These are phyloP conservation scores for Fagopyrum tataricum DNA, from an alignment of 148 eudicot species.

Conservation along the genomic window DNA sequence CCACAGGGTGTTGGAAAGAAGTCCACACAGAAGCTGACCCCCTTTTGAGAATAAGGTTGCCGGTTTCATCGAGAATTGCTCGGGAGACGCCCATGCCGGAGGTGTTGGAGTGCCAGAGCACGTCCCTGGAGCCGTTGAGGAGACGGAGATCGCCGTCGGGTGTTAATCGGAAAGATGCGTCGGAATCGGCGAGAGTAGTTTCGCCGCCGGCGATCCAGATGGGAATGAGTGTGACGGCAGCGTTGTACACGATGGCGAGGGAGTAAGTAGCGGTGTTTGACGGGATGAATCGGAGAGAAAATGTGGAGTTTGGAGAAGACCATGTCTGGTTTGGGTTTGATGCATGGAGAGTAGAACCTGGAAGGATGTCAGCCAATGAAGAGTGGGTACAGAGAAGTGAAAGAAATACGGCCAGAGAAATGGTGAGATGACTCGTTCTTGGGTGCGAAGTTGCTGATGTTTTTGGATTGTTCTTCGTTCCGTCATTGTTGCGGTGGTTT, in stretches of 20 bases:
- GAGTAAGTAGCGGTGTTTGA: constrained; percentile 22
- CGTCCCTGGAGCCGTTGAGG: constrained; percentile 20
- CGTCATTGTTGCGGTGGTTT: neutral
- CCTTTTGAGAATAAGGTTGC: constrained; percentile 51
- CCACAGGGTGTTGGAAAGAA: constrained; percentile 62
- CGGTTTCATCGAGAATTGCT: constrained; percentile 46
- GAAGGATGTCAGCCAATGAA: constrained; percentile 27
- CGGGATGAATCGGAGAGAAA: constrained; percentile 45
- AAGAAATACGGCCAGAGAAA: neutral
- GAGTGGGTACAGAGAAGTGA: neutral
- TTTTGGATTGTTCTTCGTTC: neutral
- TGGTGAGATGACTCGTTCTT: neutral
- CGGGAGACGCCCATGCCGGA: constrained; percentile 37
- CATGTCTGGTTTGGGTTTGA: constrained; percentile 35
- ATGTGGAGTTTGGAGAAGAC: constrained; percentile 45
- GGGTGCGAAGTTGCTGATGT: neutral
- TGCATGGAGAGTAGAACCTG: constrained; percentile 38
- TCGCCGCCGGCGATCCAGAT: constrained; percentile 38
- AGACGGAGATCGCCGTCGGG: constrained; percentile 45
- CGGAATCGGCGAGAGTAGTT: constrained; percentile 20
- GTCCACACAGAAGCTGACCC: constrained; percentile 48
- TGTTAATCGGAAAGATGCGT: constrained; percentile 34
- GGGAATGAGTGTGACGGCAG: constrained; percentile 22
- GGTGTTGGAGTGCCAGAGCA: constrained; percentile 60
- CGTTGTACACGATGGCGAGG: constrained; percentile 40